These are phyloP conservation scores for Dioszegia crocea DNA, from an alignment of 768 basidiomycete species.

Conservation along the genomic window DNA sequence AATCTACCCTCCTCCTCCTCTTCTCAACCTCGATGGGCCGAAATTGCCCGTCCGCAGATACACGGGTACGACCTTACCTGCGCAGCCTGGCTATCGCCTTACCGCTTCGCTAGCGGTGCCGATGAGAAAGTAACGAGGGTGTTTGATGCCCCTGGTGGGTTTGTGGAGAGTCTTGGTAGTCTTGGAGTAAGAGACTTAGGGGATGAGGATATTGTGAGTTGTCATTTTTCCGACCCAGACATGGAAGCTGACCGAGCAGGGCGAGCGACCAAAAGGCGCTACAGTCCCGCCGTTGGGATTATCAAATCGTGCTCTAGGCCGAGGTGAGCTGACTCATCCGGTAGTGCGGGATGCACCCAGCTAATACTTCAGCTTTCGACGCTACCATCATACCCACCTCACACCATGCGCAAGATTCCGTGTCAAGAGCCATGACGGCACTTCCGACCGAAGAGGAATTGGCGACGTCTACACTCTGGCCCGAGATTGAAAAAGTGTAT, in stretches of 20 bases:
- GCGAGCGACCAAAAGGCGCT: slow-evolving; percentile 56
- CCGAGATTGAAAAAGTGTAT: slow-evolving; percentile 92
- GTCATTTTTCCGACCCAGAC: background rate
- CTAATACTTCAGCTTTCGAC: slow-evolving; percentile 11
- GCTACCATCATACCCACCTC: slow-evolving; percentile 28
- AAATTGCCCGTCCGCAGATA: slow-evolving; percentile 86
- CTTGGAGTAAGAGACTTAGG: slow-evolving; percentile 51
- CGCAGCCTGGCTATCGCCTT: slow-evolving; percentile 66
- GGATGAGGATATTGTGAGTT: background rate
- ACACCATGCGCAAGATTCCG: slow-evolving; percentile 43
- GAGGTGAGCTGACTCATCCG: slow-evolving; percentile 57
- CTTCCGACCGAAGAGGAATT: slow-evolving; percentile 84
- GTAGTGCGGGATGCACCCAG: no score
- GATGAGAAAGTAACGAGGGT: slow-evolving; percentile 94
- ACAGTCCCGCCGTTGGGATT: slow-evolving; percentile 88
- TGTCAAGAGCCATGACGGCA: slow-evolving; percentile 40
- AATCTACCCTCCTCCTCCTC: background rate
- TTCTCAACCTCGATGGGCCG: slow-evolving; percentile 49
- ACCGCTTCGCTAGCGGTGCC: slow-evolving; percentile 82
- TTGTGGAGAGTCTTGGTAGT: slow-evolving; percentile 62
- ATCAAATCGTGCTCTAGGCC: slow-evolving; percentile 84
- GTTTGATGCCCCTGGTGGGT: slow-evolving; percentile 82
- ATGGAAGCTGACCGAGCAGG: slow-evolving; percentile 1
- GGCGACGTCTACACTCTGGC: slow-evolving; percentile 84
- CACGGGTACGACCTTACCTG: slow-evolving; percentile 92